Evolutionary conservation across 371 early-diverging fungal genomes (phyloP).

Genomic region (Batkoa obscura): DNA sequence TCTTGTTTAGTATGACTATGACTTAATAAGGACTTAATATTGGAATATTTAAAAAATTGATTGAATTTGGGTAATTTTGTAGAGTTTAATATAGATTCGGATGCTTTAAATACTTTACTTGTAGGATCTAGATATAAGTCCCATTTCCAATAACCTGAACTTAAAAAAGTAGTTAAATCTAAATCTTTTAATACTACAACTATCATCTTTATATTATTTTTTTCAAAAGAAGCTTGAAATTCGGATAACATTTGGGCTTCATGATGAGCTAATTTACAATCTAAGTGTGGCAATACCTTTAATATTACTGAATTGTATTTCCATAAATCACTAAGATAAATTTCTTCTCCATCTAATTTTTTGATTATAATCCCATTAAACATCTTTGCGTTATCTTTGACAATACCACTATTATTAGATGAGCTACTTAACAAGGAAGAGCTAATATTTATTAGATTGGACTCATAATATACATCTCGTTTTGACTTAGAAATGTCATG

Average conservation of each 20-base stretch:
- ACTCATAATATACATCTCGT: no score
- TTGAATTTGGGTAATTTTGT: no score
- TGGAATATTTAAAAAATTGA: no score
- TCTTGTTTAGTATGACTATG: no score
- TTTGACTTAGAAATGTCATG: no score
- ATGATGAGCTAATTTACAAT: background rate
- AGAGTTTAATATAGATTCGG: background rate
- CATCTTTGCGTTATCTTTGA: no score
- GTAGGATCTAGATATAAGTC: background rate
- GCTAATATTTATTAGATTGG: no score
- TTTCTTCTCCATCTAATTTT: background rate
- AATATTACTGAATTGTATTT: background rate
- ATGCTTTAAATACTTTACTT: background rate
- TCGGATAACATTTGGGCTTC: background rate
- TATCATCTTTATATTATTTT: background rate
- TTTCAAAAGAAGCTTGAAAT: no score
- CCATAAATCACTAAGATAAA: background rate
- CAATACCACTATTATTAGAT: no score
- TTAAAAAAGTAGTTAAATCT: background rate
- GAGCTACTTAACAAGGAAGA: no score
- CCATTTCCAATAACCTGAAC: constrained; percentile 2
- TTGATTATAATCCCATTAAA: no score
- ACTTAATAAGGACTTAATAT: no score
- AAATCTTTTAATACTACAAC: background rate
- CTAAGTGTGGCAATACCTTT: background rate